Evolutionary conservation across 225 moss, liverwort and hornwort species (phyloP).

Genomic region (Sphagnum tenellum): DNA sequence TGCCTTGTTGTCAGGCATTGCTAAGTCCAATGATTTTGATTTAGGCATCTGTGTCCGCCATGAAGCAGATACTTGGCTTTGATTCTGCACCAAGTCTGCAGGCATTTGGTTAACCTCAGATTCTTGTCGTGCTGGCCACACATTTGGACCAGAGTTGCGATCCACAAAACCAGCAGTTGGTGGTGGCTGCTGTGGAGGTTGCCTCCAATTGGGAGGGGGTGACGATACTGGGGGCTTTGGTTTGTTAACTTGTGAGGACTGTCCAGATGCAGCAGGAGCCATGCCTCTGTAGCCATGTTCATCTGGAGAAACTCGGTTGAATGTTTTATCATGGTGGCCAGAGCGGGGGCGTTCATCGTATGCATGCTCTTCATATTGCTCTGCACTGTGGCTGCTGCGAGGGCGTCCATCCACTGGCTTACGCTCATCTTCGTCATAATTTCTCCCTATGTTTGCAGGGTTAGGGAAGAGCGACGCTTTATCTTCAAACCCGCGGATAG

Average conservation of each 20-base stretch:
- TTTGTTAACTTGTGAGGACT: constrained; percentile 45
- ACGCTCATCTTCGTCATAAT: constrained; percentile 98
- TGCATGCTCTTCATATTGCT: constrained; percentile 74
- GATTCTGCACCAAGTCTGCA: constrained; percentile 25
- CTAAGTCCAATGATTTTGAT: constrained; percentile 7
- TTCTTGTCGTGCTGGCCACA: constrained; percentile 88
- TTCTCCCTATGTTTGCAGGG: constrained; percentile 96
- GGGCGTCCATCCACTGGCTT: constrained; percentile 94
- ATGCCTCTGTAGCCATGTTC: constrained; percentile 77
- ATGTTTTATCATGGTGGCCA: constrained; percentile 53
- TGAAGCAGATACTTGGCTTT: constrained; percentile 34
- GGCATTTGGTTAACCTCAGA: constrained; percentile 21
- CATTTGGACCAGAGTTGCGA: constrained; percentile 50
- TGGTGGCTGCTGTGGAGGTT: constrained; percentile 45
- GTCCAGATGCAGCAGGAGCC: constrained; percentile 12
- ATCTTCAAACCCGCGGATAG: constrained; percentile 83
- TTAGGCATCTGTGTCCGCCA: constrained; percentile 57
- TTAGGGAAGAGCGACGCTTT: constrained; percentile 97
- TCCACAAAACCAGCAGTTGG: constrained; percentile 32
- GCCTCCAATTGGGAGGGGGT: constrained; percentile 85
- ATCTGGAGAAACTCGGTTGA: constrained; percentile 68
- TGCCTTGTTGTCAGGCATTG: no score
- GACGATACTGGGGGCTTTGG: constrained; percentile 53
- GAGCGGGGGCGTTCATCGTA: constrained; percentile 88
- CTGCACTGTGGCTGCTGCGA: constrained; percentile 72